Conservation (phyloP, 768 basidiomycete genomes). For the Kwoniella pini region DNA sequence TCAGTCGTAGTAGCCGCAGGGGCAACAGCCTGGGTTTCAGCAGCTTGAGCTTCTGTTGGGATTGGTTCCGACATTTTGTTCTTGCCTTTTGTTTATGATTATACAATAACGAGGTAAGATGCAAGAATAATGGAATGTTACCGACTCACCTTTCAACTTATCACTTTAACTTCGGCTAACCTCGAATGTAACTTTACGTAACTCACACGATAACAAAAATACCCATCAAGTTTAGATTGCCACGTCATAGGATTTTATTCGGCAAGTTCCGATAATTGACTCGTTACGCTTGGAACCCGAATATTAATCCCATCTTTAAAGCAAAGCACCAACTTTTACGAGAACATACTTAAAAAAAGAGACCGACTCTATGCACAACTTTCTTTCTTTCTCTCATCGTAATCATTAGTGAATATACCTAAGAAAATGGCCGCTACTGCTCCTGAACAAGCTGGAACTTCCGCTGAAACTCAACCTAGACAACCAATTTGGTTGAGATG, state of each 20-base stretch:
- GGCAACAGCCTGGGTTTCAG: not conserved
- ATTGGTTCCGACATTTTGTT: constrained; percentile 26
- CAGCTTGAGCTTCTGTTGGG: constrained; percentile 6
- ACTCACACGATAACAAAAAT: too few species aligned
- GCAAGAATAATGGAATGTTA: not conserved
- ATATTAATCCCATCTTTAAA: too few species aligned
- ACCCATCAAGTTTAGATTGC: too few species aligned
- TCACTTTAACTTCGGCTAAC: not conserved
- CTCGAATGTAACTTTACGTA: too few species aligned
- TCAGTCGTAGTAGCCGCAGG: not conserved
- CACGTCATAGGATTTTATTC: too few species aligned
- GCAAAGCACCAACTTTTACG: too few species aligned
- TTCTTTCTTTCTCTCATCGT: not conserved
- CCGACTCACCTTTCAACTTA: not conserved
- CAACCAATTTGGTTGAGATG: constrained; percentile 85
- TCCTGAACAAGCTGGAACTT: constrained; percentile 48
- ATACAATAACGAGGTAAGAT: too few species aligned
- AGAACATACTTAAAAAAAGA: too few species aligned
- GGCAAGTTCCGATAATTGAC: too few species aligned
- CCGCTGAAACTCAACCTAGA: constrained; percentile 46
- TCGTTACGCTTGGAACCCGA: too few species aligned
- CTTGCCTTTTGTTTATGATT: too few species aligned
- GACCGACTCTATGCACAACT: not conserved
- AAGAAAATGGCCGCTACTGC: constrained; percentile 20
- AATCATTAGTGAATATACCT: not conserved